Percentiles rank a stretch among this genome's conserved stretches.
Conservation (phyloP, 2,329 filamentous ascomycete genomes). For the Trichoderma polysporum region DNA sequence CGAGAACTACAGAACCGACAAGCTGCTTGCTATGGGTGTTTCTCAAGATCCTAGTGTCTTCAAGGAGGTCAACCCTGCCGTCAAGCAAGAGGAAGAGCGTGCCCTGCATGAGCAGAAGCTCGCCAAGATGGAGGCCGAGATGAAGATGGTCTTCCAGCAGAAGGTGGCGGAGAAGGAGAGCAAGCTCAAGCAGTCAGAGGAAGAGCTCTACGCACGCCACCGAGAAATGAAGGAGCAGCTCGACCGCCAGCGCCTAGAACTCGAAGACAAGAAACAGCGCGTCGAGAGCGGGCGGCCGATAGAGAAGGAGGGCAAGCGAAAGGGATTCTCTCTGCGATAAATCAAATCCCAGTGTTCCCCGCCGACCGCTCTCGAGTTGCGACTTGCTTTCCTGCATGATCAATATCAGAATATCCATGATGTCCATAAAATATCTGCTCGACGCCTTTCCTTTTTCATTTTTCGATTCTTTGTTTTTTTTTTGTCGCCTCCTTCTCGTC, state of each 20-base stretch:
- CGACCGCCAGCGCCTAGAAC: slow-evolving; percentile 87
- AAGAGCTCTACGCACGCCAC: slow-evolving; percentile 96
- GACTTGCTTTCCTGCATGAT: slow-evolving; percentile 43
- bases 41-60: slow-evolving; percentile 98
- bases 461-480: slow-evolving; percentile 42
- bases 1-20: slow-evolving; percentile 99
- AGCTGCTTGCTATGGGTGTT: slow-evolving; percentile 97
- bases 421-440: slow-evolving; percentile 60
- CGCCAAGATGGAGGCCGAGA: slow-evolving; percentile 99
- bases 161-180: slow-evolving; percentile 99
- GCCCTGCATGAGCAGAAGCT: slow-evolving; percentile 98
- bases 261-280: slow-evolving; percentile 97
- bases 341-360: slow-evolving; percentile 24
- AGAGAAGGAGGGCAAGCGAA: slow-evolving; percentile 98
- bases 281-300: slow-evolving; percentile 93
- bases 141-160: slow-evolving; percentile 99
- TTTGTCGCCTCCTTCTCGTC: slow-evolving; percentile 37
- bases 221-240: slow-evolving; percentile 99
- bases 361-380: slow-evolving; percentile 23
- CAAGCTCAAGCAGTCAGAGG: slow-evolving; percentile 99
- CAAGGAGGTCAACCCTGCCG: slow-evolving; percentile 99
- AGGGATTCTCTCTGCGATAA: slow-evolving; percentile 99
- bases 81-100: slow-evolving; percentile 99
- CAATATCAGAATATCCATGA: slow-evolving; percentile 59
- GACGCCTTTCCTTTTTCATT: slow-evolving; percentile 48